Conservation (phyloP, 2,329 filamentous ascomycete genomes). For the Chaetomiaceae sp. region DNA sequence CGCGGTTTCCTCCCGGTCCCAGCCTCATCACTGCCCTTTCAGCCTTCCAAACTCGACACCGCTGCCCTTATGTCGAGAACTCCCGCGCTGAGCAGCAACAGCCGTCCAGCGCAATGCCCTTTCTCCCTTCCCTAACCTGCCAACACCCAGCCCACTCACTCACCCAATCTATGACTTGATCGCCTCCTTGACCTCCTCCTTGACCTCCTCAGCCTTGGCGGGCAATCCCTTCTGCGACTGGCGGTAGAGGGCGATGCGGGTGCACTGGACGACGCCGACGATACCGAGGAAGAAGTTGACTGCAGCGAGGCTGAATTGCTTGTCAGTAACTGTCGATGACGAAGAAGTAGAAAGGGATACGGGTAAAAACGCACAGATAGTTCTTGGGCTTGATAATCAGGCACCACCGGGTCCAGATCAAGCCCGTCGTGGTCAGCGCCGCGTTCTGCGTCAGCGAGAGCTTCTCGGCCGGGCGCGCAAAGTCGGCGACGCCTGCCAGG, state of each 20-base stretch:
- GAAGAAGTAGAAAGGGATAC: not conserved
- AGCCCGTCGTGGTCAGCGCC: conserved; percentile 82
- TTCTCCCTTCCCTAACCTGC: not conserved
- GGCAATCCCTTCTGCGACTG: conserved; percentile 48
- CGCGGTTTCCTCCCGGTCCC: not conserved
- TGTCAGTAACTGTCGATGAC: not conserved
- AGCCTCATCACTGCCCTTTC: too few relatives aligned
- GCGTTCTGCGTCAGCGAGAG: conserved; percentile 90
- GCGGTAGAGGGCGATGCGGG: conserved; percentile 68
- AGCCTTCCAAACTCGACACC: not conserved
- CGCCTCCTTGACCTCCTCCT: conserved; percentile 23
- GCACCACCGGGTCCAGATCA: conserved; percentile 99
- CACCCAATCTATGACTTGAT: conserved; percentile 15
- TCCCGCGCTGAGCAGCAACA: not conserved
- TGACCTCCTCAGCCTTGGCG: conserved; percentile 29
- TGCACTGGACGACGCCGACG: conserved; percentile 78
- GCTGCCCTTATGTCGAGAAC: not conserved
- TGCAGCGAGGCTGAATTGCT: conserved; percentile 64
- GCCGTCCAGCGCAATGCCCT: not conserved
- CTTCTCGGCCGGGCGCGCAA: conserved; percentile 84
- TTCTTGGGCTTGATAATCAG: conserved; percentile 94
- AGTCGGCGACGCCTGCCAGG: conserved; percentile 85
- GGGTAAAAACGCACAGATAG: conserved; percentile 61
- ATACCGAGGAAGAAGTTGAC: conserved; percentile 97
- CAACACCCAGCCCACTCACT: not conserved